Evolutionary conservation across 768 basidiomycete genomes (phyloP).

Genomic region (Sarcomyxa edulis): DNA sequence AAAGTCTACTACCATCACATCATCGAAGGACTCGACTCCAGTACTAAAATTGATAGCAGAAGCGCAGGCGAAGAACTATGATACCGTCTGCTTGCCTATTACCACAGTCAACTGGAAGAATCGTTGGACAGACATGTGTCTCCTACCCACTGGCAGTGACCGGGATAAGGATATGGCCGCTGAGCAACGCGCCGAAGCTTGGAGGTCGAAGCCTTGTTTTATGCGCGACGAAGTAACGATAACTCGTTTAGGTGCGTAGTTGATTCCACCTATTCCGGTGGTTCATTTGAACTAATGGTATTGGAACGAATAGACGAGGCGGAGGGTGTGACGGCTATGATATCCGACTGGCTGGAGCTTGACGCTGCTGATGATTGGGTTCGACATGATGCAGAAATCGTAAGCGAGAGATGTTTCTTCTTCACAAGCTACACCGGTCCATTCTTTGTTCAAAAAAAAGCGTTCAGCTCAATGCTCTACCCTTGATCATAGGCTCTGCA

Average conservation of each 20-base stretch:
- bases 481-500: slow-evolving; percentile 64
- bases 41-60: slow-evolving; percentile 46
- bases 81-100: slow-evolving; percentile 76
- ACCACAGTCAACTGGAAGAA: slow-evolving; percentile 83
- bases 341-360: slow-evolving; percentile 93
- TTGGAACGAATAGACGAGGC: slow-evolving; percentile 72
- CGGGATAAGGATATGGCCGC: slow-evolving; percentile 21
- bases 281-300: too few relatives aligned
- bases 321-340: slow-evolving; percentile 65
- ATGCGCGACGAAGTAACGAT: slow-evolving; percentile 82
- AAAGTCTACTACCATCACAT: slow-evolving; percentile 19
- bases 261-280: too few relatives aligned
- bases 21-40: slow-evolving; percentile 27
- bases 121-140: slow-evolving; percentile 88
- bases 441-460: too few relatives aligned
- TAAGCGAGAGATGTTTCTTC: slow-evolving; percentile 33
- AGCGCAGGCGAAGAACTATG: slow-evolving; percentile 64
- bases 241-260: slow-evolving; percentile 73
- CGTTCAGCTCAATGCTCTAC: too few relatives aligned
- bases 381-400: slow-evolving; percentile 93
- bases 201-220: slow-evolving; percentile 83
- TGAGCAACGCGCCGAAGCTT: slow-evolving; percentile 72
- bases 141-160: slow-evolving; percentile 44
- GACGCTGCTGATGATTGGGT: slow-evolving; percentile 93
- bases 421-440: slow-evolving; percentile 2